These are phyloP conservation scores for Elaeis oleifera DNA, from an alignment of 202 grass and related monocot species.

Conservation along the genomic window DNA sequence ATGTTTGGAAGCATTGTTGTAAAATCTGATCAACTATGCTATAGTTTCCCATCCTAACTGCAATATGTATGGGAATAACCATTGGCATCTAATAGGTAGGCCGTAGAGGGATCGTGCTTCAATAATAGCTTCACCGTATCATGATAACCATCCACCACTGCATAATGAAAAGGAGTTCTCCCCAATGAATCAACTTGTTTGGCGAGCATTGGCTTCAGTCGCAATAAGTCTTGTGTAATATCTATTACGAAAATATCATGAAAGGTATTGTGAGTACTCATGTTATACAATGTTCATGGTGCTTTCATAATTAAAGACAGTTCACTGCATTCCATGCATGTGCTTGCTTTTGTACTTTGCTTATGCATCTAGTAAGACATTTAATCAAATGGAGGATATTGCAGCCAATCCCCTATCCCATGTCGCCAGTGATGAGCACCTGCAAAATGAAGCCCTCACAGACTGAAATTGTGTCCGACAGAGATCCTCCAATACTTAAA, in stretches of 20 bases:
- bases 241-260: background rate
- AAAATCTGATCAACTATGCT: slow-evolving; percentile 32
- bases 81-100: slow-evolving; percentile 41
- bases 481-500: too few relatives aligned
- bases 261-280: background rate
- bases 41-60: slow-evolving; percentile 31
- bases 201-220: slow-evolving; percentile 21
- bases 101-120: slow-evolving; percentile 31
- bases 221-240: slow-evolving; percentile 31
- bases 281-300: too few relatives aligned
- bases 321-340: too few relatives aligned
- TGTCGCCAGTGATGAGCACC: too few relatives aligned
- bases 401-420: too few relatives aligned
- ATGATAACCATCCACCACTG: slow-evolving; percentile 28
- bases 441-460: too few relatives aligned
- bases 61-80: slow-evolving; percentile 60
- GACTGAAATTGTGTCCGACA: too few relatives aligned
- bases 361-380: too few relatives aligned
- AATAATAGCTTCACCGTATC: slow-evolving; percentile 34
- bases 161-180: slow-evolving; percentile 49
- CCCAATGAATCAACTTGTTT: slow-evolving; percentile 21
- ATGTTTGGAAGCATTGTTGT: slow-evolving; percentile 35
- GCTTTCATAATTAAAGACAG: too few relatives aligned
- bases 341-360: too few relatives aligned
- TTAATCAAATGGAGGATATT: too few relatives aligned